phyloP scores from a whole-genome alignment of 2,329 filamentous ascomycete species.

The Pyricularia sp. region DNA sequence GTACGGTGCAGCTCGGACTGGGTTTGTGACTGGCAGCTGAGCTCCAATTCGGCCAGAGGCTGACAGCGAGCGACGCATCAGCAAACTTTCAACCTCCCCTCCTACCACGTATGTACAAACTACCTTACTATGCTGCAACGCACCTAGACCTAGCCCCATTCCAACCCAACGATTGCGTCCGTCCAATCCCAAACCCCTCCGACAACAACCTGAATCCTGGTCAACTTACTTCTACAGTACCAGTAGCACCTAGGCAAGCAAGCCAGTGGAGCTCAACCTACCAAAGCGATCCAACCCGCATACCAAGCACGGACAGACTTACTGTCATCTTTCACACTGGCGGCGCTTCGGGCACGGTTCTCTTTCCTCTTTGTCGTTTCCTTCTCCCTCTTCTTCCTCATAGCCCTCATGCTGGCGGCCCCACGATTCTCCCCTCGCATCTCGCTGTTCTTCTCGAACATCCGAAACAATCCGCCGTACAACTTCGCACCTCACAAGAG shows the following conservation, averaged over 20 bases:
- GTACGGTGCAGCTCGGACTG: not conserved
- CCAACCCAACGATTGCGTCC: no score
- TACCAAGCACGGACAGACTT: not conserved
- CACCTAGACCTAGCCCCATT: no score
- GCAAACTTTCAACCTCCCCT: not conserved
- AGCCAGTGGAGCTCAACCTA: not conserved
- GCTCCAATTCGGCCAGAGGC: not conserved
- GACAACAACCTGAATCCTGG: not conserved
- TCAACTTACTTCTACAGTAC: not conserved
- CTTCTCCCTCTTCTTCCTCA: constrained; percentile 45
- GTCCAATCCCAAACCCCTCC: not conserved
- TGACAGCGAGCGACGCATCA: not conserved
- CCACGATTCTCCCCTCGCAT: constrained; percentile 50
- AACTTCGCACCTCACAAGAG: constrained; percentile 5
- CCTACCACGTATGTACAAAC: not conserved
- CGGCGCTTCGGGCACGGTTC: constrained; percentile 16
- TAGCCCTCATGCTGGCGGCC: constrained; percentile 57
- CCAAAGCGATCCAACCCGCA: not conserved
- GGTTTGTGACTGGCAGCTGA: not conserved
- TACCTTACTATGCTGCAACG: not conserved
- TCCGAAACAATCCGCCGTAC: constrained; percentile 30
- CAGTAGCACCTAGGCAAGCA: not conserved
- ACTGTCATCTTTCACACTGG: constrained; percentile 24
- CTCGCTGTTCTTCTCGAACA: constrained; percentile 44
- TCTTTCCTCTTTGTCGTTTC: constrained; percentile 35